Base-by-base conservation (phyloP, 1,284 basidiomycete species). In the Pulveroboletus sp. region DNA sequence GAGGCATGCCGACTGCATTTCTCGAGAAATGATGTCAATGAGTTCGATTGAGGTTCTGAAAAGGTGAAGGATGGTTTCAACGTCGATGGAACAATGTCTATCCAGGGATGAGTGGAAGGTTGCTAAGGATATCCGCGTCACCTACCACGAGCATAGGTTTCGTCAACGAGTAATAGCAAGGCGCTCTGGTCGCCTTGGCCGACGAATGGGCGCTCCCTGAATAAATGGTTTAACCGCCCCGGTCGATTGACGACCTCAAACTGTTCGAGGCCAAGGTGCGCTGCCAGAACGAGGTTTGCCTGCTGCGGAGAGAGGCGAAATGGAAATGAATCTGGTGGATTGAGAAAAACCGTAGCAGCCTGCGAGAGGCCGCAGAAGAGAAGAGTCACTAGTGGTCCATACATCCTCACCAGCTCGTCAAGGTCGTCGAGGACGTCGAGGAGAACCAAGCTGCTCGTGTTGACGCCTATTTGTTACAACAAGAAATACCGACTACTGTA, bases 191-290 rank as follows among this genome's bases (percentile, higher is more conserved):
- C 50, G 0, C 84, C 86, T 52, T 80, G 68, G 29, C 82, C 89
- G 24, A 91, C 81, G 63, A 89, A 85, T 4, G 75, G 57, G 51
- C 79, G 76, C 57, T 81, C 76, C 31, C 68, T 67, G 57, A 76
- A 75, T 10, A 74, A 46, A 51, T 64, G 47, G 40, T 62, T 52
- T n/a, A 72, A 46, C 31, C 56, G 62, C 24, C 51, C 69, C 57
- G 55, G 56, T 58, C 79, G 79, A 52, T 66, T 70, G 26, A 83
- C 65, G 36, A 77, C 74, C 65, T 89, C 86, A 61, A 85, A 86
- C 28, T 74, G 73, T 60, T 91, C 89, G 5, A 92, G 78, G 24
- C 85, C 83, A 18, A 91, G 79, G 66, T 91, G 87, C 56, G 81
- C 82, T 22, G 88, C 81, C 36, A 91, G 75, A 9, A 77, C 79